Conservation (phyloP, 2,329 filamentous ascomycete genomes). For the Metarhizium anisopliae region DNA sequence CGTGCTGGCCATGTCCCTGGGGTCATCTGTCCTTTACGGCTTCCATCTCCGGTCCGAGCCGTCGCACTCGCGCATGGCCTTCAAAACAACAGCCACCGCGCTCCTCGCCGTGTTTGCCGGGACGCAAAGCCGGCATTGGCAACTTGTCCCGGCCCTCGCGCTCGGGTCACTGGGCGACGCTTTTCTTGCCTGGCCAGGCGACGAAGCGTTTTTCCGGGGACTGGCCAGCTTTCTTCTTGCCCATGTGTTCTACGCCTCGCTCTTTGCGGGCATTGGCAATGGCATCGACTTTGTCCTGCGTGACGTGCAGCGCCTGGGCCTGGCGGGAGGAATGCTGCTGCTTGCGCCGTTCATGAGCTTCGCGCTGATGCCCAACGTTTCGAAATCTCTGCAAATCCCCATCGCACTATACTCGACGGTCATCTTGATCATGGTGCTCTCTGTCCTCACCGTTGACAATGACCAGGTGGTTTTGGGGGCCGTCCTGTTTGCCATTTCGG, state of each 20-base stretch:
- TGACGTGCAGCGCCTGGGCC: constrained; percentile 9
- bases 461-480: constrained; percentile 17
- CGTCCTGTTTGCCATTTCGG: constrained; percentile 23
- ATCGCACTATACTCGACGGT: constrained; percentile 22
- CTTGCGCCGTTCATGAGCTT: constrained; percentile 17
- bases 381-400: constrained; percentile 15
- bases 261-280: constrained; percentile 14
- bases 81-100: constrained; percentile 22
- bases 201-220: constrained; percentile 21
- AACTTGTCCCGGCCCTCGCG: constrained; percentile 18
- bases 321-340: constrained; percentile 12
- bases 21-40: constrained; percentile 12
- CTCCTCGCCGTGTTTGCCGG: constrained; percentile 17
- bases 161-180: constrained; percentile 25
- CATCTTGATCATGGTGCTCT: constrained; percentile 22
- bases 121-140: constrained; percentile 9
- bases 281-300: constrained; percentile 6
- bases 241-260: constrained; percentile 23
- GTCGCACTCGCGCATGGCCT: constrained; percentile 17
- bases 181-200: constrained; percentile 25
- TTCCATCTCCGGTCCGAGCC: constrained; percentile 13
- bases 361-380: constrained; percentile 18
- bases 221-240: constrained; percentile 24
- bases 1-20: constrained; percentile 3
- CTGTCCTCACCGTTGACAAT: constrained; percentile 18